These are phyloP conservation scores for Botrytis medusae DNA, from an alignment of 2,329 filamentous ascomycete species.

Conservation along the genomic window DNA sequence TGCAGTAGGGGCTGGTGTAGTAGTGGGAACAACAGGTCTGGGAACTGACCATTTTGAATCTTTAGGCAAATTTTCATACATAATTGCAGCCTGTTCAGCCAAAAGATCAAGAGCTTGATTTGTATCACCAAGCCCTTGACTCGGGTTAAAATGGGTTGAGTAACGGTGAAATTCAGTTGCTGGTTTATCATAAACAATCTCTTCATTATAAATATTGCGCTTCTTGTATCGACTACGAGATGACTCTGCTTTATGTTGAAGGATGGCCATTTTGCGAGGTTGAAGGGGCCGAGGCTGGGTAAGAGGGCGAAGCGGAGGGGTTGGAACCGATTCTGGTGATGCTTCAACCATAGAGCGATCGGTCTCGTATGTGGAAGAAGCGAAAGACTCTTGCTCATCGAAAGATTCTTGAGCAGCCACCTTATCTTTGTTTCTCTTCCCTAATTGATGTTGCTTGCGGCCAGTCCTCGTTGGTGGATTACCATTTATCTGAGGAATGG, in stretches of 20 bases:
- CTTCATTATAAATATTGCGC: not conserved
- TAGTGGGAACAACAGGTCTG: not conserved
- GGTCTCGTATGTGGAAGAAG: not conserved
- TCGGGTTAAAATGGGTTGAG: not conserved
- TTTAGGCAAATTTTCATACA: not conserved
- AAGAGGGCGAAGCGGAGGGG: not conserved
- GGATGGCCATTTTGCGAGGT: not conserved
- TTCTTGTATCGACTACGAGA: not conserved
- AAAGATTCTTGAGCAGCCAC: too few species aligned
- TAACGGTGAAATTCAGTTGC: not conserved
- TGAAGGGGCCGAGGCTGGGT: slow-evolving; percentile 1
- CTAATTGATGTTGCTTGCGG: too few species aligned
- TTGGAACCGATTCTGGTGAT: not conserved
- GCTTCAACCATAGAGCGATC: not conserved
- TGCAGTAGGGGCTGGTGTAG: not conserved
- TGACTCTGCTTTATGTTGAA: not conserved
- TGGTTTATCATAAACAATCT: not conserved
- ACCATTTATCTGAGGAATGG: not conserved
- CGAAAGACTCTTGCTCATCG: not conserved
- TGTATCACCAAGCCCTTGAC: not conserved
- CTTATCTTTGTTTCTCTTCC: not conserved
- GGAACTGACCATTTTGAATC: not conserved
- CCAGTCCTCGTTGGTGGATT: not conserved
- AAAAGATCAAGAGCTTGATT: slow-evolving; percentile 1
- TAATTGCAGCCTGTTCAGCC: not conserved